These are phyloP conservation scores for Prunus kanzakura DNA, from an alignment of 306 rosid genomes.

Conservation along the genomic window DNA sequence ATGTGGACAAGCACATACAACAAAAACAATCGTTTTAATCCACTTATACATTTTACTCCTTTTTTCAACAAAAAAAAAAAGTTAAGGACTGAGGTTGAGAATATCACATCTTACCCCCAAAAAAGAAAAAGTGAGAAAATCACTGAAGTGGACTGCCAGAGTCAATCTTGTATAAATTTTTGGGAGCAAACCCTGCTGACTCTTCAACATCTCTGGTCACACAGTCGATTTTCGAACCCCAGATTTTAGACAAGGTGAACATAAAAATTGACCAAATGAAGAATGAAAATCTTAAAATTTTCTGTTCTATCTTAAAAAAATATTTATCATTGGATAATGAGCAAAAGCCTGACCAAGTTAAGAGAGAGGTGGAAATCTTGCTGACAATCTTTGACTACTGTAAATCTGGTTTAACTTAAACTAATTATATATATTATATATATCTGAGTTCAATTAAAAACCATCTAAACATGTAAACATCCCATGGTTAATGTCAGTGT, in stretches of 20 bases:
- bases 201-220: conserved; percentile 3
- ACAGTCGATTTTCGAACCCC: conserved; percentile 20
- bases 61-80: neutral
- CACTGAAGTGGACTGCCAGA: neutral
- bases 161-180: neutral
- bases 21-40: neutral
- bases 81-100: neutral
- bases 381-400: conserved; percentile 46
- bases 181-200: conserved; percentile 17
- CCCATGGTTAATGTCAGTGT: conserved; percentile 49
- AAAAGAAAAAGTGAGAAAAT: neutral
- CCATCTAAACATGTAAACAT: conserved; percentile 30
- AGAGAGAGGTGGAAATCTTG: conserved; percentile 19
- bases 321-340: conserved; percentile 13
- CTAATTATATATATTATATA: conserved; percentile 8
- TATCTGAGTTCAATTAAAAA: neutral
- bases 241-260: conserved; percentile 12
- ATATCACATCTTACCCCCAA: neutral
- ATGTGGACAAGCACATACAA: neutral
- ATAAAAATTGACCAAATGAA: conserved; percentile 2
- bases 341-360: conserved; percentile 12
- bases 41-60: neutral
- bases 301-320: neutral
- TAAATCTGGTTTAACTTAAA: conserved; percentile 34
- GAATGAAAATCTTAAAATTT: neutral